Base-by-base conservation (phyloP, 345 rosid genomes). In the Stellera chamaejasme region DNA sequence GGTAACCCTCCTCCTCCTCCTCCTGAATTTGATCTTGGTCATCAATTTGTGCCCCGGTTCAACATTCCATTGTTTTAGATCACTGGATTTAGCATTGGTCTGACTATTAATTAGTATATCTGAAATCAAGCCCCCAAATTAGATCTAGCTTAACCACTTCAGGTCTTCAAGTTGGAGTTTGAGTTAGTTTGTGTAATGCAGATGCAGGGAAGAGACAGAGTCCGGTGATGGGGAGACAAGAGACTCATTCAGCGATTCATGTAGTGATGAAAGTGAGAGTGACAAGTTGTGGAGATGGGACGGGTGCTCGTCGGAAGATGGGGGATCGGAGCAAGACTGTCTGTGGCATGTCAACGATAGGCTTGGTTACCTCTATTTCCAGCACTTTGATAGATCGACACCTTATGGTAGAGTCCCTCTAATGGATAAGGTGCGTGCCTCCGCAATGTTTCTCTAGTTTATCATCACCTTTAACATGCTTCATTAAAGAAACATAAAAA, bases 391-490 rank as follows among this genome's bases (percentile, higher is more conserved):
- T 76, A 85, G 83, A 79, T 83, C 88, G 46, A 75, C 99, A 70
- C 99, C 99, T 54, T 87, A 82, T 66, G 83, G 83, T 62, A 77
- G 99, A 65, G 95, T 94, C 68, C 99, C 99, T 66, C 87, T 94
- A 70, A 85, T 82, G 96, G 99, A 94, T 66, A 90, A 94, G 99
- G 99, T 94, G 70, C 71, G 3, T n/a, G 23, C 3, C 3, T 27
- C 11, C 14, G 12, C 8, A 32, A 5, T 32, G 39, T 32, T 32
- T 4, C 39, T 32, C 32, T 61, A 32, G 8, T 19, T 19, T 19
- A 19, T 19, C 23, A 36, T 26, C 2, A 41, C 43, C 45, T 43
- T 13, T 28, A 45, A 43, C 49, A 59, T 19, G 53, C 41, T 11
- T 26, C 42, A 13, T 32, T 14, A 28, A 57, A 48, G 23, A 16